Base-by-base conservation (phyloP, 2,329 filamentous ascomycete species). In the Exophiala mesophila region DNA sequence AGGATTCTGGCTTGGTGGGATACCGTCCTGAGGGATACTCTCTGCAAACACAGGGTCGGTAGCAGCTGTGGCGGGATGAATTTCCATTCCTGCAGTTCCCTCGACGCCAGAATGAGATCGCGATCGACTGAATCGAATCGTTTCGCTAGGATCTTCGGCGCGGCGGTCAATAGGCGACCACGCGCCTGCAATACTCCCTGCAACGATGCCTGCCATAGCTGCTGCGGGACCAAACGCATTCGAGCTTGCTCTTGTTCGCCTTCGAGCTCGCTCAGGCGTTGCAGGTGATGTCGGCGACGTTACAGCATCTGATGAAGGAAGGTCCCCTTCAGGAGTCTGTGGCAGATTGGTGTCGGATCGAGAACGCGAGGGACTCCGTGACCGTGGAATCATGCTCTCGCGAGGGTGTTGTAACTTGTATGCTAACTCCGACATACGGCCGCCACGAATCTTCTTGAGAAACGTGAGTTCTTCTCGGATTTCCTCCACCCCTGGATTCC, bases 131-230 rank as follows among this genome's bases (percentile, higher is more conserved):
- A 70, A 67, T 10, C 56, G 59, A 41, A 65, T 56, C 3, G 62
- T 57, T 40, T 67, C 65, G 23, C 23, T 12, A 16, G 39, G 43
- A 30, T 56, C 53, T 29, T 53, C 50, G 16, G 45, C 28, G 5
- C 57, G 47, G 40, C 73, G 64, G 47, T 79, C 77, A 39, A 81
- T 76, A 0, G 68, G 79, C 24, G 77, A 81, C 77, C 76, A 82
- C 30, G 77, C 78, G 30, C 55, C 55, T 30, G 72, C 77, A 51
- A 83, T 73, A 57, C 76, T 80, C 39, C 79, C 78, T n/a, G 78
- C 79, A 26, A 82, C 71, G 35, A 82, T 71, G 53, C 79, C 79
- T 17, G 78, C 78, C 77, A 82, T 81, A 26, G 78, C 79, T 33
- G 76, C 71, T 10, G 77, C 78, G 6, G 78, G 74, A 4, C 74